Base-by-base conservation (phyloP, 1,284 basidiomycete genomes). In the Puccinia hordei region DNA sequence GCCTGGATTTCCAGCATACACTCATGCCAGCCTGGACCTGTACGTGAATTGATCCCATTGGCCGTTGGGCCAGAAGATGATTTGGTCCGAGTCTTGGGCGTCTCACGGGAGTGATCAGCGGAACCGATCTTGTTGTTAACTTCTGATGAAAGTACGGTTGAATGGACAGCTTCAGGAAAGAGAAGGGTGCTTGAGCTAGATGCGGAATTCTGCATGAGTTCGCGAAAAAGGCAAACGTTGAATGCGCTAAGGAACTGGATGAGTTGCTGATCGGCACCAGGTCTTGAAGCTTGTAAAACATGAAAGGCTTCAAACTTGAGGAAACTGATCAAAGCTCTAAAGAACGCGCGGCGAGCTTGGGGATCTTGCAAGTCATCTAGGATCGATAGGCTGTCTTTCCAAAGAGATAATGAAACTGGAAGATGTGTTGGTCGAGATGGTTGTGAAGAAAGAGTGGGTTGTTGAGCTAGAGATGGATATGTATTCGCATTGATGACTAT, bases 231-330 rank as follows among this genome's bases (percentile, higher is more conserved):
- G 6, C 30, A 51, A 38, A 73, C 33, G 27, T 59, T 73, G n/a
- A 73, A 35, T 6, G 53, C 53, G 27, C 55, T 57, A 9, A 73
- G 46, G 22, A 73, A 73, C 44, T 73, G 72, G 17, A 38, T 22
- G n/a, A 73, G 72, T 35, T 59, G 55, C 24, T 59, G 53, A 44
- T 33, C 72, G n/a, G 17, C 33, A 19, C 19, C 72, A 8, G 49
- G 22, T 22, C 10, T 51, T 1, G 68, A 53, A 73, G 53, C 33
- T 41, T 24, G 33, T 4, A 24, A 12, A 8, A 19, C 19, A 19
- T 17, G 30, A 46, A 74, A 74, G 13, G 55, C 73, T 19, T 74
- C 73, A 30, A 27, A 61, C 33, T 61, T 61, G 55, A 74, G n/a
- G 30, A 27, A 74, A 10, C 35, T 61, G 19, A 2, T 10, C 13